phyloP scores from a whole-genome alignment of 192 early-diverging fungal genomes.

The Entomortierella parvispora region DNA sequence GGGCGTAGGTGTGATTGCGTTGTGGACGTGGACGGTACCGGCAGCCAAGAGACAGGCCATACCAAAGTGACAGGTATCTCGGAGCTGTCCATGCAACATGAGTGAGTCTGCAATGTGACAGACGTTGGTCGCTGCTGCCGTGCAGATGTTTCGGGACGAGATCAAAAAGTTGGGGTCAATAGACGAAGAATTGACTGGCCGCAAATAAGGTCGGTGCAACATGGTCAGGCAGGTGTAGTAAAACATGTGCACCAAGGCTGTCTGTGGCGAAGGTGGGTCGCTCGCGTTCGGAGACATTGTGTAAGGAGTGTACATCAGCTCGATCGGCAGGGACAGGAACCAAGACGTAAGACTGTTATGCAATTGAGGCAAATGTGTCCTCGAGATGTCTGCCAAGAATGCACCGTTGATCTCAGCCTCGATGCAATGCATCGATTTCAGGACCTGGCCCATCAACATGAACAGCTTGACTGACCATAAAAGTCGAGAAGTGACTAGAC shows the following conservation, averaged over 20 bases:
- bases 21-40: conserved; percentile 35
- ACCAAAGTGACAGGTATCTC: conserved; percentile 8
- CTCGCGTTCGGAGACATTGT: conserved; percentile 25
- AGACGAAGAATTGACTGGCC: conserved; percentile 10
- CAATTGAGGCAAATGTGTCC: conserved; percentile 10
- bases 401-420: conserved; percentile 16
- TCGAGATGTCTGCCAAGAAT: conserved; percentile 10
- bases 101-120: conserved; percentile 31
- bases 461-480: conserved; percentile 12
- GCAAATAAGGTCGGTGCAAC: conserved; percentile 57
- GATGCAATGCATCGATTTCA: conserved; percentile 16
- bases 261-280: conserved; percentile 17
- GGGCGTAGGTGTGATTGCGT: conserved; percentile 16
- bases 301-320: conserved; percentile 54
- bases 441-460: conserved; percentile 11
- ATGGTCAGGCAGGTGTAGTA: conserved; percentile 61
- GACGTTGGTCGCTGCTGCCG: conserved; percentile 27
- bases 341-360: conserved; percentile 45
- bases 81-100: conserved; percentile 11
- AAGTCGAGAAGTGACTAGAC: neutral
- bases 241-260: conserved; percentile 49
- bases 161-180: conserved; percentile 18
- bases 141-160: conserved; percentile 29
- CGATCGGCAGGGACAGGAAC: conserved; percentile 47
- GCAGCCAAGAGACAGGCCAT: conserved; percentile 31